Conservation (phyloP, 768 basidiomycete species). For the Lyophyllum atratum region DNA sequence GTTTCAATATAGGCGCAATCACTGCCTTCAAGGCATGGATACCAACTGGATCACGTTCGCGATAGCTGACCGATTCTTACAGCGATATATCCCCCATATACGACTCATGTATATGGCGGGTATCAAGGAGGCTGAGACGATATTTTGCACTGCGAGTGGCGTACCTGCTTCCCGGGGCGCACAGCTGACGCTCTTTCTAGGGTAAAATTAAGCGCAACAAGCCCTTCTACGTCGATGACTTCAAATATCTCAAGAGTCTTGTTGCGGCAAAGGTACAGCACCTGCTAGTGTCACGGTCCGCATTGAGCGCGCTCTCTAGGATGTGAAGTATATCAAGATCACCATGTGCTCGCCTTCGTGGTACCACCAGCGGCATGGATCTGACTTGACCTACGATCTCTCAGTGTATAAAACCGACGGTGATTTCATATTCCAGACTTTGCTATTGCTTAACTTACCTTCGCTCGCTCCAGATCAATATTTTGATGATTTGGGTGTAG, state of each 20-base stretch:
- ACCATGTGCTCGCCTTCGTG: constrained; percentile 73
- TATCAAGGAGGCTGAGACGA: constrained; percentile 36
- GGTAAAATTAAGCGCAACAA: constrained; percentile 63
- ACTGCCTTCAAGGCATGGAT: constrained; percentile 49
- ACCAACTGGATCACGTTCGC: not conserved
- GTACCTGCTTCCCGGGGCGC: not conserved
- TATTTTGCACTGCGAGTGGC: constrained; percentile 43
- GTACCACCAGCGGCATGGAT: constrained; percentile 71
- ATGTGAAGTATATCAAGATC: constrained; percentile 68
- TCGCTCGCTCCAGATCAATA: constrained; percentile 41
- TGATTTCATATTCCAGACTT: constrained; percentile 20
- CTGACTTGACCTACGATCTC: constrained; percentile 54
- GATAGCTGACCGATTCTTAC: constrained; percentile 6
- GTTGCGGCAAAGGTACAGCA: constrained; percentile 51
- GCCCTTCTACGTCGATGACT: constrained; percentile 65
- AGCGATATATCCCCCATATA: constrained; percentile 52
- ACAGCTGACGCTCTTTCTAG: constrained; percentile 34
- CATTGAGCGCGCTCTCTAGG: constrained; percentile 34
- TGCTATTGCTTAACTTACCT: not conserved
- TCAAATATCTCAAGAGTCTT: constrained; percentile 57
- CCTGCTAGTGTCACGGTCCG: not conserved
- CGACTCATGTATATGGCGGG: constrained; percentile 42
- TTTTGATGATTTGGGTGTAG: constrained; percentile 48
- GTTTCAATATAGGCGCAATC: constrained; percentile 38
- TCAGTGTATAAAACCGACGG: constrained; percentile 64